These are phyloP conservation scores for Annulohypoxylon nitens DNA, from an alignment of 495 filamentous ascomycete species.

Conservation along the genomic window DNA sequence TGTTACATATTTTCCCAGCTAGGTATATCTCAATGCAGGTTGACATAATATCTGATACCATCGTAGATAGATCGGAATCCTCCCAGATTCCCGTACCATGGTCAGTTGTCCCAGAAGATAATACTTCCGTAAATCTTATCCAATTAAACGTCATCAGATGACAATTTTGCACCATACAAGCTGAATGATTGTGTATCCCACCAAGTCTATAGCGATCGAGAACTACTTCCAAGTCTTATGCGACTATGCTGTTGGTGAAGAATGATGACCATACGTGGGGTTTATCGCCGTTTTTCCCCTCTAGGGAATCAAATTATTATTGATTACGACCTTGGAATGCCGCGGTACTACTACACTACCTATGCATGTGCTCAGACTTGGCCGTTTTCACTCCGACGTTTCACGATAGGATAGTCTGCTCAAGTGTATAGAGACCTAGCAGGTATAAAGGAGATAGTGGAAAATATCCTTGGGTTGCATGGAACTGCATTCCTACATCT, in stretches of 20 bases:
- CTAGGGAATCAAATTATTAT: background rate
- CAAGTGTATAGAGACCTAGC: background rate
- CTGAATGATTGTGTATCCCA: background rate
- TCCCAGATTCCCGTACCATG: background rate
- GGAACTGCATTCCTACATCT: background rate
- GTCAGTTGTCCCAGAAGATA: background rate
- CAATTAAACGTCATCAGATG: background rate
- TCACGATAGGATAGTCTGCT: too few species aligned
- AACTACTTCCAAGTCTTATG: background rate
- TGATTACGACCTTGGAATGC: background rate
- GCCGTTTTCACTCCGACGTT: background rate
- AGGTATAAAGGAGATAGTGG: background rate
- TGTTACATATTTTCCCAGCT: background rate
- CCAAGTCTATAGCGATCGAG: background rate
- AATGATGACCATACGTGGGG: background rate
- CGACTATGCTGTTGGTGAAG: background rate
- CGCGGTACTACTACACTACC: background rate
- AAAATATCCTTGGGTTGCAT: background rate
- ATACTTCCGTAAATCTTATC: background rate
- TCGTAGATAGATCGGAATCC: background rate
- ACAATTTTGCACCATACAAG: background rate
- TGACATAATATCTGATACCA: background rate
- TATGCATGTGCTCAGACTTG: background rate
- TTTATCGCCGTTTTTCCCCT: background rate
- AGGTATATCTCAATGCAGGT: background rate